phyloP scores from a whole-genome alignment of 306 rosid genomes.

The Begonia fuchsioides region DNA sequence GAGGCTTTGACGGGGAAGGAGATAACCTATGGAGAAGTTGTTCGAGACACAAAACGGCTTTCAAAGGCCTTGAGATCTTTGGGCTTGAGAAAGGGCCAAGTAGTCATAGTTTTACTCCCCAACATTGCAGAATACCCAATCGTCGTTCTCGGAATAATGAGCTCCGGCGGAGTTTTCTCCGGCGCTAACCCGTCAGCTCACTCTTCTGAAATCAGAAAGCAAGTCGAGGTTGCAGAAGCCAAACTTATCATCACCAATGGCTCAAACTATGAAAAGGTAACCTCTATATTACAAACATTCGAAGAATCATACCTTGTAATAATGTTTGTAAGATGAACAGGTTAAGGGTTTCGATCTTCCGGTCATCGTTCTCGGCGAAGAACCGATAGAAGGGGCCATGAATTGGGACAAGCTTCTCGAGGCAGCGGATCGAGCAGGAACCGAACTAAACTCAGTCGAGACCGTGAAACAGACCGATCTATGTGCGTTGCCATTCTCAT shows the following conservation, averaged over 20 bases:
- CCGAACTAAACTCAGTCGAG: constrained; percentile 9
- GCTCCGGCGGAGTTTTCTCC: constrained; percentile 73
- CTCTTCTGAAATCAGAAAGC: constrained; percentile 66
- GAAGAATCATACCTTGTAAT: neutral
- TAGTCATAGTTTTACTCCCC: constrained; percentile 73
- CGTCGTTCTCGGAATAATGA: constrained; percentile 73
- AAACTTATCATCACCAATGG: constrained; percentile 51
- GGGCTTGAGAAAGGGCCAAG: constrained; percentile 63
- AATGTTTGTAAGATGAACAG: constrained; percentile 13
- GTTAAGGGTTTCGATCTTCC: constrained; percentile 53
- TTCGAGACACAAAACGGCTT: constrained; percentile 40
- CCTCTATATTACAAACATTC: neutral
- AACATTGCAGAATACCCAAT: constrained; percentile 71
- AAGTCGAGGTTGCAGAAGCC: constrained; percentile 58
- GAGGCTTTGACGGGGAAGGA: constrained; percentile 59
- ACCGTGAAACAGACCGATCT: constrained; percentile 44
- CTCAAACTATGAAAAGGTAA: constrained; percentile 57
- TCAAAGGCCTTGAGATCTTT: constrained; percentile 63
- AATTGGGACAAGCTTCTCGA: constrained; percentile 67
- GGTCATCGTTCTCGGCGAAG: constrained; percentile 47
- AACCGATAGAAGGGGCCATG: constrained; percentile 48
- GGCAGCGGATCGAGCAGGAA: constrained; percentile 52
- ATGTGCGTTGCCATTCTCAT: constrained; percentile 92
- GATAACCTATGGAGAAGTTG: constrained; percentile 49
- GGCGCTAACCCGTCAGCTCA: constrained; percentile 73